Base-by-base conservation (phyloP, 257 asterid genomes). In the Solanum chmielewskii region DNA sequence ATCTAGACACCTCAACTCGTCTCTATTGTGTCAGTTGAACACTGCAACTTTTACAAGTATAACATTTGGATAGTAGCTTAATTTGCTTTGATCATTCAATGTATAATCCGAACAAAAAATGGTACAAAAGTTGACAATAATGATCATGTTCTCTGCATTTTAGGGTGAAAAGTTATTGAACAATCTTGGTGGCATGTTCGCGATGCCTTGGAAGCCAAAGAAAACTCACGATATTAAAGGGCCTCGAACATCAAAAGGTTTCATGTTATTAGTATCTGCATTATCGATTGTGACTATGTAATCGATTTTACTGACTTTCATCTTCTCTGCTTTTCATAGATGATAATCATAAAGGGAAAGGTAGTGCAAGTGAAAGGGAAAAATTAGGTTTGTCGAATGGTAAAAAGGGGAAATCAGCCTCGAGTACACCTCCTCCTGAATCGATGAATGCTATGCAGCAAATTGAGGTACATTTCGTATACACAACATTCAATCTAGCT, bases 191-290 rank as follows among this genome's bases (percentile, higher is more conserved):
- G 99, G 99, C 76, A 97, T 97, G 99, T 97, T 97, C 78, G 93
- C 99, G 2, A 95, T 69, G 98, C 95, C 99, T 20, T 96, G 99
- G 99, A 97, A 93, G 89, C 95, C 98, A 14, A 97, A 96, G 94
- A 97, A 96, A 92, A 89, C 93, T 5, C 88, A 64, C 83, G 92
- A 89, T 7, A 94, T 97, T 77, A 88, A 88, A 3, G 99, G 99
- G 74, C 99, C 99, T 6, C 64, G 85, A 89, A 92, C 92, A 73
- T 84, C 95, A 29, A 94, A 90, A 90, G 99, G 98, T 94, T 80
- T 52, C 60, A 35, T 37, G 33, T 82, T 42, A 35, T 39, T 45
- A 71, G 78, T 71, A 69, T 23, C 14, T 29, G 44, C 80, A 71
- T 71, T 29, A 69, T 9, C n/a, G 44, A 37, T 74, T 5, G 10